Base-by-base conservation (phyloP, 768 basidiomycete genomes). In the Tephrocybe rancida region DNA sequence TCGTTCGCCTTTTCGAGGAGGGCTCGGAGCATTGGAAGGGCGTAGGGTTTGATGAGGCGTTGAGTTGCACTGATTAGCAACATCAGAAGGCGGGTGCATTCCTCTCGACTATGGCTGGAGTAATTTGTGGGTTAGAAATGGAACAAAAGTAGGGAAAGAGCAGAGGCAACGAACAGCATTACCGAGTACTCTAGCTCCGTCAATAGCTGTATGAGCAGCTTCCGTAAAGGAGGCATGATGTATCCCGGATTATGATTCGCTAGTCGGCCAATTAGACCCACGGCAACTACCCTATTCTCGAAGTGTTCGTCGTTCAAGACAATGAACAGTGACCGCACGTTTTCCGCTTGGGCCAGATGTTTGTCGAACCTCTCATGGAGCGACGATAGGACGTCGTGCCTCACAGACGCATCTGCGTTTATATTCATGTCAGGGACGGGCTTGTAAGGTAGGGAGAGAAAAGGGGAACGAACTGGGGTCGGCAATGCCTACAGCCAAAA, bases 331-430 rank as follows among this genome's bases (percentile, higher is more conserved):
- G 92, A 94, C 10, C 95, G 85, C 16, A 98, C 94, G 64, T 97
- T 95, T 71, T 98, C 96, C 0, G 95, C 94, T 71, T 98, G 96
- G 1, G 97, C 91, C n/a, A 99, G 82, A 66, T 99, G 95, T 57
- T 93, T 91, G 68, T 99, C 97, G 61, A 99, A 98, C 16, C 92
- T 86, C 55, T 94, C 88, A 65, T 96, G 92, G 32, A 99, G 77
- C 4, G 87, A 86, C 2, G 84, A 81, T n/a, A 99, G 78, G 0
- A 98, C 96, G 0, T 88, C 87, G 58, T 88, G 83, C 11, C 96
- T 82, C 56, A 98, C 98, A 18, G 72, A 76, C 0, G 91, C 74
- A 63, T 94, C 94, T 87, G 61, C 21, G 21, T 7, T 41, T 10
- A 10, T 7, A 32, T 50, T 16, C 25, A 27, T 29, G 48, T 27